These are phyloP conservation scores for Ceratocystis cacaofunesta DNA, from an alignment of 2,329 filamentous ascomycete genomes.

Conservation along the genomic window DNA sequence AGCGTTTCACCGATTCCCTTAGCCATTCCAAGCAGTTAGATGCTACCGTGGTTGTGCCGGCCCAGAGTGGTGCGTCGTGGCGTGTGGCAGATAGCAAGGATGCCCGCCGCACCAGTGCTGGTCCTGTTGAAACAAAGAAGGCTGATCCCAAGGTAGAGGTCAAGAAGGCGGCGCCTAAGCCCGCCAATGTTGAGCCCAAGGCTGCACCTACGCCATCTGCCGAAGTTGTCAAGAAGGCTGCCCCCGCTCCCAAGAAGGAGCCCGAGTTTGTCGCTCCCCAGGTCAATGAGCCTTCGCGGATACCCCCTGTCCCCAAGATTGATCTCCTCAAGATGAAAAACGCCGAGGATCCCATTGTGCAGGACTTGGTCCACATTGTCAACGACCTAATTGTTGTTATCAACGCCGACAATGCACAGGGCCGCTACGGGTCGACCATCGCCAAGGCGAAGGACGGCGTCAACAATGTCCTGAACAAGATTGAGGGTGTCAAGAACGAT, in stretches of 20 bases:
- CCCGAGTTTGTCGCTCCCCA: conserved; percentile 40
- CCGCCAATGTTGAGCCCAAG: conserved; percentile 21
- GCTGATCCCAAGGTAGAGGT: conserved; percentile 22
- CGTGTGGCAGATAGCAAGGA: conserved; percentile 50
- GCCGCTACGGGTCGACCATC: conserved; percentile 64
- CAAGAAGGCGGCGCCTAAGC: conserved; percentile 22
- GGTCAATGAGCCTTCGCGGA: conserved; percentile 50
- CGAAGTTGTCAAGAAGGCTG: conserved; percentile 22
- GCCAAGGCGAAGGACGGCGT: conserved; percentile 76
- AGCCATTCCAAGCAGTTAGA: conserved; percentile 41
- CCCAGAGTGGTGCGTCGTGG: conserved; percentile 74
- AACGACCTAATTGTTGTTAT: conserved; percentile 92
- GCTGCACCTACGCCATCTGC: conserved; percentile 22
- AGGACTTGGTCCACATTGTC: conserved; percentile 85
- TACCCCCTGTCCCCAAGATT: conserved; percentile 52
- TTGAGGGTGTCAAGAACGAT: conserved; percentile 55
- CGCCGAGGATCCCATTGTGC: conserved; percentile 72
- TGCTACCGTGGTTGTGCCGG: conserved; percentile 65
- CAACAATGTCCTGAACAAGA: conserved; percentile 60
- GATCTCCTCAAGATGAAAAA: conserved; percentile 62
- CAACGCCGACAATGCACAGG: conserved; percentile 68
- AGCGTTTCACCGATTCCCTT: conserved; percentile 51
- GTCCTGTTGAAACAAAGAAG: conserved; percentile 23
- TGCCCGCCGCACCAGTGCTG: conserved; percentile 46
- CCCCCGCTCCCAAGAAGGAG: conserved; percentile 19